These are phyloP conservation scores for Penicillium bovifimosum DNA, from an alignment of 495 filamentous ascomycete genomes.

Conservation along the genomic window DNA sequence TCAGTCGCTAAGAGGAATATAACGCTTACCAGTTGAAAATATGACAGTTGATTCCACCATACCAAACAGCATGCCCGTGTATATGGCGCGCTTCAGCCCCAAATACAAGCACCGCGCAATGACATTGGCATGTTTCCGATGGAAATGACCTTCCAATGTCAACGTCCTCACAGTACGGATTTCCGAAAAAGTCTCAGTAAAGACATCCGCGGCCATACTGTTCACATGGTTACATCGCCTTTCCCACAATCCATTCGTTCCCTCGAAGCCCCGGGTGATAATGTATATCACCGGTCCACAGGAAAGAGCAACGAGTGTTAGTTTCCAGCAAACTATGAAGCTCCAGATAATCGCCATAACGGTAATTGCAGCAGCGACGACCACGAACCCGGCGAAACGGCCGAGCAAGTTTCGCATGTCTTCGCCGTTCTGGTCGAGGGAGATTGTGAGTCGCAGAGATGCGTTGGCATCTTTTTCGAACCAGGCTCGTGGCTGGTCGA, in stretches of 20 bases:
- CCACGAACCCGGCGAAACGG: constrained; percentile 64
- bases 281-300: constrained; percentile 63
- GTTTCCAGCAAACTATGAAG: constrained; percentile 67
- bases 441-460: constrained; percentile 56
- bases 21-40: constrained; percentile 56
- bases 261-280: constrained; percentile 56
- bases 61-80: constrained; percentile 70
- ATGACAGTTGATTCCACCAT: constrained; percentile 62
- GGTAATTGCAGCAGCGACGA: constrained; percentile 61
- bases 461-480: constrained; percentile 69
- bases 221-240: constrained; percentile 55
- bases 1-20: neutral
- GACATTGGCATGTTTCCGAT: constrained; percentile 54
- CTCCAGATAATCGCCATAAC: constrained; percentile 67
- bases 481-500: constrained; percentile 79
- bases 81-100: constrained; percentile 43
- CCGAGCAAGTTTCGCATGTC: constrained; percentile 80
- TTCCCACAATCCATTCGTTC: constrained; percentile 67
- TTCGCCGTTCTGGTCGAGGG: constrained; percentile 78
- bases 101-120: constrained; percentile 27
- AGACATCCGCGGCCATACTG: constrained; percentile 49
- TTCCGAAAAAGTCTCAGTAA: constrained; percentile 76
- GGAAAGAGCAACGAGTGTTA: constrained; percentile 71
- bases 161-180: constrained; percentile 76
- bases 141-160: constrained; percentile 71